phyloP scores from a whole-genome alignment of 2,329 filamentous ascomycete genomes.

The Alternaria triticimaculans region DNA sequence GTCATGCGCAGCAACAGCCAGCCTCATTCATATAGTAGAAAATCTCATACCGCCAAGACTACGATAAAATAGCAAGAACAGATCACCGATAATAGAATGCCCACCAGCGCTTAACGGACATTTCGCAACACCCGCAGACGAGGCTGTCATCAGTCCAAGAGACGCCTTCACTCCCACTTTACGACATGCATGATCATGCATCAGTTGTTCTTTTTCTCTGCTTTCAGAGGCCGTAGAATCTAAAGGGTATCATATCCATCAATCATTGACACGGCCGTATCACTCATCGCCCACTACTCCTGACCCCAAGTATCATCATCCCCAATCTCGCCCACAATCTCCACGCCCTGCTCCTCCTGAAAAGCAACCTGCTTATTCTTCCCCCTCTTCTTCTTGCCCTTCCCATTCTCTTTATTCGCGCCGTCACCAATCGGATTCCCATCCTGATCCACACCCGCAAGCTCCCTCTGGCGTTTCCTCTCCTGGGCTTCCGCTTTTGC shows the following conservation, averaged over 20 bases:
- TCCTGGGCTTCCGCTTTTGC: constrained; percentile 45
- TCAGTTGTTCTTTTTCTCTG: neutral
- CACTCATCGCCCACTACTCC: neutral
- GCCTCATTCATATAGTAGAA: neutral
- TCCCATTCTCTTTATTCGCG: constrained; percentile 30
- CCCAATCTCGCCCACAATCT: constrained; percentile 37
- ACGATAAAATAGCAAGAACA: too few species aligned
- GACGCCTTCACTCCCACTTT: neutral
- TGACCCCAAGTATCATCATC: constrained; percentile 39
- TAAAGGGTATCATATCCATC: constrained; percentile 7
- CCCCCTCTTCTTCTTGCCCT: constrained; percentile 42
- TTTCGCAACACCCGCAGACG: too few species aligned
- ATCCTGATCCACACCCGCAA: constrained; percentile 33
- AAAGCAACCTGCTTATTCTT: constrained; percentile 38
- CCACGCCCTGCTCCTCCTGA: constrained; percentile 37
- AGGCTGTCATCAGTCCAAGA: neutral
- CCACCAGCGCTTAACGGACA: too few species aligned
- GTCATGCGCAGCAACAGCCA: neutral
- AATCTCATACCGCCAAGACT: neutral
- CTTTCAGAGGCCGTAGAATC: neutral
- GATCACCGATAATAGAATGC: too few species aligned
- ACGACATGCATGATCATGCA: neutral
- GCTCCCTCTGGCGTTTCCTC: constrained; percentile 43
- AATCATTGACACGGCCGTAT: neutral
- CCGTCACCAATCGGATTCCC: constrained; percentile 25